Evolutionary conservation across 345 rosid genomes (phyloP).

Genomic region (Aegle marmelos): DNA sequence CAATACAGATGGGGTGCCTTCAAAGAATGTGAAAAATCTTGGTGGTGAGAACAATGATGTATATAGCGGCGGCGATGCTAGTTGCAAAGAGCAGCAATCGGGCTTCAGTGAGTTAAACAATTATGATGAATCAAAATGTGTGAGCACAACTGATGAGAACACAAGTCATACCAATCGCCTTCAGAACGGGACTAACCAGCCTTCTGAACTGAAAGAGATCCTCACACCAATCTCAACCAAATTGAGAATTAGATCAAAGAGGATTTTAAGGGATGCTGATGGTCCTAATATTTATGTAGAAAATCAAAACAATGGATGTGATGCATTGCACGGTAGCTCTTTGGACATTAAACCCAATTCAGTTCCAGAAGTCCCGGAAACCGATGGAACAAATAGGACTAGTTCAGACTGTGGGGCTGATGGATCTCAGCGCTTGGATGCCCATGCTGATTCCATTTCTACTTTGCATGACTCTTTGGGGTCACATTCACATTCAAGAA

Average conservation of each 20-base stretch:
- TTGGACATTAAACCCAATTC: slow-evolving; percentile 29
- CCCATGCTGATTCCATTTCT: slow-evolving; percentile 31
- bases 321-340: slow-evolving; percentile 27
- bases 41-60: slow-evolving; percentile 23
- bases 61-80: slow-evolving; percentile 33
- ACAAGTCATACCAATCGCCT: slow-evolving; percentile 11
- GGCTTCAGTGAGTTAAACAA: slow-evolving; percentile 13
- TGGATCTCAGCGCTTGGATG: slow-evolving; percentile 32
- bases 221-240: slow-evolving; percentile 39
- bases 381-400: slow-evolving; percentile 22
- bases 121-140: slow-evolving; percentile 32
- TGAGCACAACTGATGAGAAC: slow-evolving; percentile 29
- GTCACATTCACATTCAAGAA: slow-evolving; percentile 43
- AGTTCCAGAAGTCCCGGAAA: slow-evolving; percentile 27
- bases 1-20: slow-evolving; percentile 21
- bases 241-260: slow-evolving; percentile 40
- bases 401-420: slow-evolving; percentile 27
- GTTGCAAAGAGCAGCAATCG: slow-evolving; percentile 28
- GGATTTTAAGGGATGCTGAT: slow-evolving; percentile 34
- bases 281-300: slow-evolving; percentile 32
- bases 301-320: slow-evolving; percentile 32
- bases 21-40: slow-evolving; percentile 17
- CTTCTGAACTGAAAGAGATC: slow-evolving; percentile 42
- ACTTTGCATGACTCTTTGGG: slow-evolving; percentile 30
- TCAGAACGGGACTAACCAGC: slow-evolving; percentile 19